A percentile compares a stretch with the other conserved stretches of the same genome.
These are phyloP conservation scores for Picocystis salinarum DNA, from an alignment of 139 green algal genomes.

Conservation along the genomic window DNA sequence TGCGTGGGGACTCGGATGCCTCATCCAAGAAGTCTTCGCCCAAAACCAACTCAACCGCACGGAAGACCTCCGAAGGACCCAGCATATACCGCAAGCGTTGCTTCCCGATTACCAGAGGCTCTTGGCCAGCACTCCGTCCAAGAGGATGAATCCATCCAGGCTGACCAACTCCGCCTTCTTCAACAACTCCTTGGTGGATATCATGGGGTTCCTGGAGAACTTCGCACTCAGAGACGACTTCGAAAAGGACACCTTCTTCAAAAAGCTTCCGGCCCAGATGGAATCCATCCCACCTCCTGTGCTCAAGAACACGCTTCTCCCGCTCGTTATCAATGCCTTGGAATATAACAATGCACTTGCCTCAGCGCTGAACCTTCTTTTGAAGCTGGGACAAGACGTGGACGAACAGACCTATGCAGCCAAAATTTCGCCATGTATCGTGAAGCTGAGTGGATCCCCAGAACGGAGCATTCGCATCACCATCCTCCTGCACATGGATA, in stretches of 20 bases:
- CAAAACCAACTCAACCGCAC: conserved; percentile 22
- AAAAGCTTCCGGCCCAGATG: conserved; percentile 14
- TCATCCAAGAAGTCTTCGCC: conserved; percentile 68
- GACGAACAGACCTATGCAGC: no score
- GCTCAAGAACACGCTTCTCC: no score
- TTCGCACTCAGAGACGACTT: conserved; percentile 42
- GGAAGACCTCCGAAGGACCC: conserved; percentile 58
- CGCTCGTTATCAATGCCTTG: no score
- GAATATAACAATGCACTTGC: no score
- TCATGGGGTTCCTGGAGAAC: conserved; percentile 80
- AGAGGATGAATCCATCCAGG: conserved; percentile 67
- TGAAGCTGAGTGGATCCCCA: no score
- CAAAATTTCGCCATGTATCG: no score
- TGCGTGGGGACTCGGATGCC: conserved; percentile 88
- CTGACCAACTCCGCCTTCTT: conserved; percentile 54
- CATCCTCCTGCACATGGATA: no score
- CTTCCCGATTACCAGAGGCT: conserved; percentile 74
- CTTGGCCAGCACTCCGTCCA: conserved; percentile 37
- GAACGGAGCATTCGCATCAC: no score
- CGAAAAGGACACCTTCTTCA: conserved; percentile 52
- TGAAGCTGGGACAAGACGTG: no score
- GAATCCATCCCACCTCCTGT: conserved; percentile 14
- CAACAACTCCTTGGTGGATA: conserved; percentile 73
- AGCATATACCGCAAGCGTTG: conserved; percentile 51
- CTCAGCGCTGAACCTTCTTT: no score